phyloP scores from a whole-genome alignment of 305 asterid species.

The Fraxinus latifolia region DNA sequence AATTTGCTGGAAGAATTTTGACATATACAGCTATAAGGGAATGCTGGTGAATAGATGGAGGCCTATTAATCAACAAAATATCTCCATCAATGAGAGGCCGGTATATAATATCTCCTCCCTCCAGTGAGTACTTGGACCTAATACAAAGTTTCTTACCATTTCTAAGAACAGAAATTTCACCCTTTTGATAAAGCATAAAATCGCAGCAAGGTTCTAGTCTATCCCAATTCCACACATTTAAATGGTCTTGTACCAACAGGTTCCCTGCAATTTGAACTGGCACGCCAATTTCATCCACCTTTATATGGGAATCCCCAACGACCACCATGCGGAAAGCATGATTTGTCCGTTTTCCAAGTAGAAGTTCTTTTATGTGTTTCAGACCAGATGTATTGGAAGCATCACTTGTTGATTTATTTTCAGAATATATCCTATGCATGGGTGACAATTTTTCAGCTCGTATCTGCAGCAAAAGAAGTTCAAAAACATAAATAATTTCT shows the following conservation, averaged over 20 bases:
- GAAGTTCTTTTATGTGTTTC: slow-evolving; percentile 70
- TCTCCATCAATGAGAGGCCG: slow-evolving; percentile 89
- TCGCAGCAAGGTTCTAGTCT: slow-evolving; percentile 55
- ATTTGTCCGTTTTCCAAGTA: slow-evolving; percentile 79
- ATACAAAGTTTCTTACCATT: slow-evolving; percentile 46
- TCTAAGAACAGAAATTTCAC: slow-evolving; percentile 50
- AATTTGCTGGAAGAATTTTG: slow-evolving; percentile 57
- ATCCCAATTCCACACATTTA: slow-evolving; percentile 57
- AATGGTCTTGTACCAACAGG: slow-evolving; percentile 54
- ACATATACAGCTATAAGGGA: slow-evolving; percentile 76
- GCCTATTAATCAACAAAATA: slow-evolving; percentile 72
- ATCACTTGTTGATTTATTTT: slow-evolving; percentile 46
- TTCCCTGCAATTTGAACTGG: slow-evolving; percentile 68
- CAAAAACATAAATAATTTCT: slow-evolving; percentile 19
- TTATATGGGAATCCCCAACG: slow-evolving; percentile 83
- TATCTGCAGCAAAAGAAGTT: slow-evolving; percentile 56
- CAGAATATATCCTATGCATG: slow-evolving; percentile 34
- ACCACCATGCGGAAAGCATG: slow-evolving; percentile 83
- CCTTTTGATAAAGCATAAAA: slow-evolving; percentile 51
- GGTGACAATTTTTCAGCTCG: slow-evolving; percentile 52
- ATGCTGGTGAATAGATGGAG: slow-evolving; percentile 96
- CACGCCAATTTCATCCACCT: slow-evolving; percentile 73
- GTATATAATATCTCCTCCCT: slow-evolving; percentile 58
- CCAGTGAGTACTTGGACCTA: slow-evolving; percentile 57
- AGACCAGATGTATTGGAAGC: slow-evolving; percentile 66